These are phyloP conservation scores for Galeopsis tetrahit DNA, from an alignment of 257 asterid genomes.

Conservation along the genomic window DNA sequence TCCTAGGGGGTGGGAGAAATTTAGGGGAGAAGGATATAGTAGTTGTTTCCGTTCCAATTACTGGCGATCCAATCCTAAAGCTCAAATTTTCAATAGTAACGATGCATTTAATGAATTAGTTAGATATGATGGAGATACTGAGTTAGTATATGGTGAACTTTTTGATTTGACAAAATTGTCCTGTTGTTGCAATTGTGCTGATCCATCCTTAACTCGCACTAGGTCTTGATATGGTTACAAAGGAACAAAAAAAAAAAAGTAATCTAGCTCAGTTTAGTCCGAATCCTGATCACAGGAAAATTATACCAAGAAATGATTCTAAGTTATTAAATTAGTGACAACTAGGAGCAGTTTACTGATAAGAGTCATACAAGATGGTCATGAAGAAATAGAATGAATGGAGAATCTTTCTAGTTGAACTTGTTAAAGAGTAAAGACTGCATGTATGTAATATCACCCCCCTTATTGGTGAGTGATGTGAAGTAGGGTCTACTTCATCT, in stretches of 20 bases:
- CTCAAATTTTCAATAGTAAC: neutral
- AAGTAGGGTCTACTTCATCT: slow-evolving; percentile 13
- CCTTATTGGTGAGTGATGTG: neutral
- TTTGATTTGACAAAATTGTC: slow-evolving; percentile 8
- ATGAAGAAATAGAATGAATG: neutral
- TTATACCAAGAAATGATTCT: neutral
- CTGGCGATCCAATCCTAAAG: slow-evolving; percentile 24
- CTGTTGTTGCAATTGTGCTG: slow-evolving; percentile 13
- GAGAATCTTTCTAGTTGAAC: neutral
- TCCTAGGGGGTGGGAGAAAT: neutral
- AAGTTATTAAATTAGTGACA: slow-evolving; percentile 7
- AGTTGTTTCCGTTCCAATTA: slow-evolving; percentile 1
- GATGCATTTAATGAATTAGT: neutral
- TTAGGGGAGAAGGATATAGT: neutral
- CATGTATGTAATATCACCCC: slow-evolving; percentile 8
- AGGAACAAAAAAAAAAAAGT: neutral
- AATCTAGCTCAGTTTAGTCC: neutral
- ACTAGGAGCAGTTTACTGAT: slow-evolving; percentile 1
- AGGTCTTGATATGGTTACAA: neutral
- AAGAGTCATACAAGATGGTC: slow-evolving; percentile 10
- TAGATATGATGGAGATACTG: slow-evolving; percentile 11
- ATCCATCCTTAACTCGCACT: slow-evolving; percentile 11
- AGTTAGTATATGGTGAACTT: neutral
- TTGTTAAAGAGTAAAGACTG: slow-evolving; percentile 2
- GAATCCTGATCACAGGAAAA: neutral